A percentile compares a stretch with the other conserved stretches of the same genome.
Conservation (phyloP, 2,329 filamentous ascomycete genomes). For the Colletotrichum falcatum region DNA sequence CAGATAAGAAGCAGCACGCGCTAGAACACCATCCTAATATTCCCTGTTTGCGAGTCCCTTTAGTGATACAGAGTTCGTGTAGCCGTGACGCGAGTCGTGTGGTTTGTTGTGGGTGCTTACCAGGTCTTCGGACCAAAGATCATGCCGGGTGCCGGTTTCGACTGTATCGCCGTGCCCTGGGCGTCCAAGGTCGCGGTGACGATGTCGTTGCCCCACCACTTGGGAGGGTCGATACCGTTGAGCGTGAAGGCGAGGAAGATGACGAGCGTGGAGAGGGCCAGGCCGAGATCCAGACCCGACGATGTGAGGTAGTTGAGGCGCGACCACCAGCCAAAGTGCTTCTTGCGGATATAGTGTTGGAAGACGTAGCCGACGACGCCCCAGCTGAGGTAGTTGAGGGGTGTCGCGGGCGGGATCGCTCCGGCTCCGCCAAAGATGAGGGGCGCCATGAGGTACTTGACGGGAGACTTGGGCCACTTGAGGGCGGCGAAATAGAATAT, state of each 20-base stretch:
- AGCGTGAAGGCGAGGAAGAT: slow-evolving; percentile 79
- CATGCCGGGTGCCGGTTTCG: slow-evolving; percentile 62
- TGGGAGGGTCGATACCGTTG: slow-evolving; percentile 69
- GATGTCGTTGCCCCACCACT: slow-evolving; percentile 77
- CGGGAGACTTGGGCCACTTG: slow-evolving; percentile 63
- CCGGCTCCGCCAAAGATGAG: slow-evolving; percentile 72
- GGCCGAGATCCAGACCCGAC: slow-evolving; percentile 75
- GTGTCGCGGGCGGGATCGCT: slow-evolving; percentile 73
- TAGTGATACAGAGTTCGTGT: slow-evolving; percentile 14
- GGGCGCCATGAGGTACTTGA: slow-evolving; percentile 69
- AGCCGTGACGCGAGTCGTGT: slow-evolving; percentile 7
- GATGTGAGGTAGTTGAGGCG: slow-evolving; percentile 79
- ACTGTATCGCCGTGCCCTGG: slow-evolving; percentile 68
- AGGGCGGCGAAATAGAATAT: slow-evolving; percentile 62
- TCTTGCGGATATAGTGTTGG: slow-evolving; percentile 74
- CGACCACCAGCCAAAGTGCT: slow-evolving; percentile 77
- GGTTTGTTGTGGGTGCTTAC: slow-evolving; percentile 48
- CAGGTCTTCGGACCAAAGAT: slow-evolving; percentile 72
- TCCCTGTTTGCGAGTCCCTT: slow-evolving; percentile 9
- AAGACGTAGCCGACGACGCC: slow-evolving; percentile 77
- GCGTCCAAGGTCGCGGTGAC: slow-evolving; percentile 72
- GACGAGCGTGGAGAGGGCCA: slow-evolving; percentile 74
- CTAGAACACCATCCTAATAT: not conserved
- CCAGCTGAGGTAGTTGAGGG: slow-evolving; percentile 82
- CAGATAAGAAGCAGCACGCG: not conserved